phyloP scores from a whole-genome alignment of 345 rosid genomes.

The Cardamine occulta region DNA sequence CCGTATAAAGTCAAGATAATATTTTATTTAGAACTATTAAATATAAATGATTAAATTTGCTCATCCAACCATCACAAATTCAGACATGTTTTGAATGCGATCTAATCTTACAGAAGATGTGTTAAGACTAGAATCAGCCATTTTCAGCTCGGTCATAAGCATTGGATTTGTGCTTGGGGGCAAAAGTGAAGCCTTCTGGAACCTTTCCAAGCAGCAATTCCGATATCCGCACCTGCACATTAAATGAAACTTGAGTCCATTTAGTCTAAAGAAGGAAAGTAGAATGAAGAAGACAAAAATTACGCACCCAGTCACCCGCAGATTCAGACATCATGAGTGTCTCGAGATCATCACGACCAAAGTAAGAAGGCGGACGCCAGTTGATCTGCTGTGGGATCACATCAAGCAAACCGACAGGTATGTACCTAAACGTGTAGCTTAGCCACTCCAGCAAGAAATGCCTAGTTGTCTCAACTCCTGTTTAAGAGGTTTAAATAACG shows the following conservation, averaged over 20 bases:
- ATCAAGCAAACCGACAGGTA: conserved; percentile 88
- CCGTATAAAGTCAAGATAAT: neutral
- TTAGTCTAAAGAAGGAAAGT: neutral
- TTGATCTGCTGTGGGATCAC: conserved; percentile 78
- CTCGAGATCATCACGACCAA: conserved; percentile 95
- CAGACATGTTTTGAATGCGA: neutral
- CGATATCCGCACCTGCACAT: conserved; percentile 71
- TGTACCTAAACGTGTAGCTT: conserved; percentile 79
- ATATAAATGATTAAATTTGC: too few species aligned
- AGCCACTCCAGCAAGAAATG: conserved; percentile 95
- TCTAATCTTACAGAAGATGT: conserved; percentile 5
- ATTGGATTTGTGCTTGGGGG: conserved; percentile 93
- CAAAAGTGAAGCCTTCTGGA: conserved; percentile 87
- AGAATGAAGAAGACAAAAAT: neutral
- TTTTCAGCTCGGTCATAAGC: conserved; percentile 90
- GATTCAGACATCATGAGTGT: conserved; percentile 93
- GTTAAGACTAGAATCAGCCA: conserved; percentile 52
- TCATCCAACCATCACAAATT: neutral
- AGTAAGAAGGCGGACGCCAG: conserved; percentile 95
- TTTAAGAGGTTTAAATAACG: neutral
- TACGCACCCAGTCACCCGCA: conserved; percentile 91
- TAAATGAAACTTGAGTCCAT: neutral
- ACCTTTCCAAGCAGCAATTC: conserved; percentile 95
- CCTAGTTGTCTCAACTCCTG: conserved; percentile 90
- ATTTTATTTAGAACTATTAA: too few species aligned